phyloP scores from a whole-genome alignment of 768 basidiomycete species.

The Podaxis sp. region DNA sequence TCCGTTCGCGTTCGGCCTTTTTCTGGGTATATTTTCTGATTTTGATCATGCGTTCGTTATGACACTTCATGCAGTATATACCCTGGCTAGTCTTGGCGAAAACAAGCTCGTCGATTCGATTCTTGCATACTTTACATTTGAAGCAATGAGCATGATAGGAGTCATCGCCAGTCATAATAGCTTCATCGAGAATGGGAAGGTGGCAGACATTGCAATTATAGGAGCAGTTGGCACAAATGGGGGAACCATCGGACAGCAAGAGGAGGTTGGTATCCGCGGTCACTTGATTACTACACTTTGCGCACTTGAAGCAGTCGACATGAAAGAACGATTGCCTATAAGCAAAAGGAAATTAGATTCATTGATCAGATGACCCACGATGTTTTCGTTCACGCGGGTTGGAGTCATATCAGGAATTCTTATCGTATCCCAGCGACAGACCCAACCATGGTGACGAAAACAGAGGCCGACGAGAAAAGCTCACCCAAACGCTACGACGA shows the following conservation, averaged over 20 bases:
- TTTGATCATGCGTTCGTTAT: slow-evolving; percentile 94
- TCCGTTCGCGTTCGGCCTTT: slow-evolving; percentile 65
- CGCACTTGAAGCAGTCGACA: slow-evolving; percentile 94
- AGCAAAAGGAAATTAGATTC: slow-evolving; percentile 13
- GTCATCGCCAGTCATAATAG: slow-evolving; percentile 99
- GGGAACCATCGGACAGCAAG: slow-evolving; percentile 94
- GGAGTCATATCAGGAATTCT: neutral
- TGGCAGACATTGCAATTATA: slow-evolving; percentile 96
- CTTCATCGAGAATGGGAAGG: slow-evolving; percentile 94
- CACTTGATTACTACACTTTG: slow-evolving; percentile 90
- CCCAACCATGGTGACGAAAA: neutral
- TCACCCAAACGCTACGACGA: slow-evolving; percentile 96
- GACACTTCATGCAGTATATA: slow-evolving; percentile 98
- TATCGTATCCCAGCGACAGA: neutral
- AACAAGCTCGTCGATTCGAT: slow-evolving; percentile 95
- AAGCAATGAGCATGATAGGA: slow-evolving; percentile 99
- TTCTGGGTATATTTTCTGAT: slow-evolving; percentile 90
- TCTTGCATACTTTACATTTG: slow-evolving; percentile 93
- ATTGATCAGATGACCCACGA: neutral
- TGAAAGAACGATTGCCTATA: slow-evolving; percentile 90
- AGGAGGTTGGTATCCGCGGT: slow-evolving; percentile 97
- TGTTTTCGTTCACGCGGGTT: neutral
- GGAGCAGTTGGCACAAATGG: slow-evolving; percentile 91
- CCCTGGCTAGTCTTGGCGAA: slow-evolving; percentile 98
- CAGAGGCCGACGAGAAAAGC: slow-evolving; percentile 26